These are phyloP conservation scores for Huiozyma sinensis DNA, from an alignment of 805 yeast species.

Conservation along the genomic window DNA sequence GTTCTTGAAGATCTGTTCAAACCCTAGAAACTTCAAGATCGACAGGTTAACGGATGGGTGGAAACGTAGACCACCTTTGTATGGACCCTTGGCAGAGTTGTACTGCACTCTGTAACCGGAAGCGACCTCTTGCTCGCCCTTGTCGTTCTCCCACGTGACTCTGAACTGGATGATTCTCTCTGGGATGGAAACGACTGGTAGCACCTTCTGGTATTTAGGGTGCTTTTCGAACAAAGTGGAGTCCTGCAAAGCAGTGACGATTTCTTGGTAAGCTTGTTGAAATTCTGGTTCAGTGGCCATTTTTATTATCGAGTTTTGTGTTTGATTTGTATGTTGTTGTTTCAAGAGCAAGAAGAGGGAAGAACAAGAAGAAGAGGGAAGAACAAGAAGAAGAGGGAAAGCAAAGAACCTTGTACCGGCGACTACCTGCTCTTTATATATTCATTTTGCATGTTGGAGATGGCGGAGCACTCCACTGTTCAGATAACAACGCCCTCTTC, in stretches of 20 bases:
- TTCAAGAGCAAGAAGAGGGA: background rate
- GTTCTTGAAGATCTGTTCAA: slow-evolving; percentile 96
- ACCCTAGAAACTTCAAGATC: slow-evolving; percentile 90
- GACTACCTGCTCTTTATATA: background rate
- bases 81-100: slow-evolving; percentile 97
- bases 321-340: background rate
- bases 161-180: slow-evolving; percentile 95
- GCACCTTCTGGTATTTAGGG: slow-evolving; percentile 82
- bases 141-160: slow-evolving; percentile 96
- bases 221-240: slow-evolving; percentile 81
- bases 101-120: slow-evolving; percentile 97
- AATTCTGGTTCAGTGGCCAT: slow-evolving; percentile 78
- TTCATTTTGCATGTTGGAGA: background rate
- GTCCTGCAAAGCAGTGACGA: slow-evolving; percentile 76
- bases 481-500: no score
- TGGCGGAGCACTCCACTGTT: no score
- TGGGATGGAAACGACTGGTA: slow-evolving; percentile 86
- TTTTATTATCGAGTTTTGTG: background rate
- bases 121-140: slow-evolving; percentile 85
- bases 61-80: slow-evolving; percentile 97
- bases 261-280: slow-evolving; percentile 96
- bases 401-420: background rate
- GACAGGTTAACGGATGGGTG: slow-evolving; percentile 95
- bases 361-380: background rate
- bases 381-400: background rate